phyloP scores from a whole-genome alignment of 305 asterid species.

The Fraxinus ornus region DNA sequence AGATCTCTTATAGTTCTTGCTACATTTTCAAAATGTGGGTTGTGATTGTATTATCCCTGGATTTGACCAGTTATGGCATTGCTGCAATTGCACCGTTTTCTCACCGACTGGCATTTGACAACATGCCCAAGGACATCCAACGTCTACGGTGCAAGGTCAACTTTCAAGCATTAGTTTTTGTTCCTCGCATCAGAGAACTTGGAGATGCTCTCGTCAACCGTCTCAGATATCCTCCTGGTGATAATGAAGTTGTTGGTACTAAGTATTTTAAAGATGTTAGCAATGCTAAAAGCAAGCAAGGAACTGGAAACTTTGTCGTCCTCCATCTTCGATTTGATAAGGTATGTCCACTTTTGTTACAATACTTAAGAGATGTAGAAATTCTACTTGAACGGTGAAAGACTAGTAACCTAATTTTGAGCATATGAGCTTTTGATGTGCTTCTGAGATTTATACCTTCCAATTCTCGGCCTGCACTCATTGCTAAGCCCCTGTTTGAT shows the following conservation, averaged over 20 bases:
- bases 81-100: constrained; percentile 96
- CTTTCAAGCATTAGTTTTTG: constrained; percentile 82
- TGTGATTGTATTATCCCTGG: constrained; percentile 7
- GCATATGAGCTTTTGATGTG: not conserved
- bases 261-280: constrained; percentile 44
- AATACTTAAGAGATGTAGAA: not conserved
- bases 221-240: constrained; percentile 54
- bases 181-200: constrained; percentile 78
- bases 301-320: constrained; percentile 70
- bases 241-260: constrained; percentile 28
- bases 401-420: not conserved
- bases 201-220: constrained; percentile 84
- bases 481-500: too few species aligned
- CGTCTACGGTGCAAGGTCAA: constrained; percentile 95
- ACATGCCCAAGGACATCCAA: constrained; percentile 88
- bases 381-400: not conserved
- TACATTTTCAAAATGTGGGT: not conserved
- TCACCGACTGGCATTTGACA: constrained; percentile 86
- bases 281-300: constrained; percentile 38
- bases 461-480: not conserved
- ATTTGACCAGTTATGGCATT: constrained; percentile 67
- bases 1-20: not conserved
- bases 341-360: constrained; percentile 38
- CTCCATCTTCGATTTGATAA: constrained; percentile 97
- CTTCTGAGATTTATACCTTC: not conserved